Base-by-base conservation (phyloP, 2,329 filamentous ascomycete species). In the Trematosphaeria pertusa region DNA sequence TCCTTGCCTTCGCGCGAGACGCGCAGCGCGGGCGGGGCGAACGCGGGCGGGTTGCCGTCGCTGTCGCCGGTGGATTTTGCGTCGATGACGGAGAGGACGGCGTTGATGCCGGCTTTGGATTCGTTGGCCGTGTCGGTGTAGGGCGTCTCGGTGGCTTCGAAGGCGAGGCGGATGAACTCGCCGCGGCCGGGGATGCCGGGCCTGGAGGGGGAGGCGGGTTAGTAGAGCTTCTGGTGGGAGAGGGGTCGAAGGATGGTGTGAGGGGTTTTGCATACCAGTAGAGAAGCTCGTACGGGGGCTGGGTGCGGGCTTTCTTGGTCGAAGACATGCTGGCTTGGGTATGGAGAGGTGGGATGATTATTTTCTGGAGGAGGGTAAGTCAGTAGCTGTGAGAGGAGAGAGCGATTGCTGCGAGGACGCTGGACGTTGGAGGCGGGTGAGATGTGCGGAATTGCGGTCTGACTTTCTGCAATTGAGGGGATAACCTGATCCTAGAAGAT, bases 151-250 rank as follows among this genome's bases (percentile, higher is more conserved):
- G 83, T 78, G 41, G 87, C 87, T 73, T 92, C 88, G 56, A 93
- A 83, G 12, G 80, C 79, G 9, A 93, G 81, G 17, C 89, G 87
- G 64, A 91, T 74, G 67, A 84, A 83, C 66, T 93, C 89, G 51
- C 85, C 89, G 37, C 89, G 86, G 31, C 89, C 89, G 24, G 89
- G 89, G 8, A 90, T 74, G 14, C 70, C 71, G 14, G 87, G 86
- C 82, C 87, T 89, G 78, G 91, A 91, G 65, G 89, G 76, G 46
- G 89, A n/a, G n/a, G n/a, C n/a, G n/a, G n/a, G n/a, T n/a, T n/a
- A n/a, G n/a, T n/a, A n/a, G n/a, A n/a, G n/a, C n/a, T n/a, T n/a
- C n/a, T n/a, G n/a, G n/a, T n/a, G n/a, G n/a, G n/a, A n/a, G n/a
- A n/a, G n/a, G n/a, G n/a, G n/a, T n/a, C n/a, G n/a, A n/a, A n/a